These are phyloP conservation scores for Flueggea neowawraea DNA, from an alignment of 441 rosid species.

Conservation along the genomic window DNA sequence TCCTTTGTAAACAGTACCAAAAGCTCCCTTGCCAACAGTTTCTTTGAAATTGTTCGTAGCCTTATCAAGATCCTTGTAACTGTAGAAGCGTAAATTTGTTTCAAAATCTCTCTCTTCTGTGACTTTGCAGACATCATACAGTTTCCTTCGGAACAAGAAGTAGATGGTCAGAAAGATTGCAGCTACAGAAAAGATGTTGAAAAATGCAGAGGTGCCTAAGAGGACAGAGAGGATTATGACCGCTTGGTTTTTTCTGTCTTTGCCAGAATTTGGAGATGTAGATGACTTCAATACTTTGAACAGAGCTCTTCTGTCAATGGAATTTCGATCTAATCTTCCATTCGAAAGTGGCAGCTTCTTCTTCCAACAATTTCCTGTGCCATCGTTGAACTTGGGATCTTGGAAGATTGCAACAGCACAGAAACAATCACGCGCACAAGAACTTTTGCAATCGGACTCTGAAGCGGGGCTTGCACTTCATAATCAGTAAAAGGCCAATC, in stretches of 20 bases:
- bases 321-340: too few species aligned
- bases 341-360: too few species aligned
- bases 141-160: neutral
- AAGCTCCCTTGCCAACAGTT: slow-evolving; percentile 25
- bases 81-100: slow-evolving; percentile 11
- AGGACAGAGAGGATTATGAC: neutral
- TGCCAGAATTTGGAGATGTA: slow-evolving; percentile 2
- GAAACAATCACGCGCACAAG: too few species aligned
- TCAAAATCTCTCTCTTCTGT: neutral
- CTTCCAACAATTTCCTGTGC: too few species aligned
- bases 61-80: slow-evolving; percentile 23
- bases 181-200: neutral
- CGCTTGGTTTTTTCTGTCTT: neutral
- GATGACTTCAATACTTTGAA: slow-evolving; percentile 14
- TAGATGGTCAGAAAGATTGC: neutral
- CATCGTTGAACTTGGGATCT: too few species aligned
- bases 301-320: neutral
- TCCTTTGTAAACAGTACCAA: slow-evolving; percentile 29
- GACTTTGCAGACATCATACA: neutral
- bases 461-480: too few species aligned
- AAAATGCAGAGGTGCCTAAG: neutral
- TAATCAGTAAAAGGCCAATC: too few species aligned
- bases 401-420: too few species aligned
- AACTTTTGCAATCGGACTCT: too few species aligned
- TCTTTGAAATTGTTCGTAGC: slow-evolving; percentile 30